Conservation (phyloP, 345 rosid species). For the Excoecaria cochinchinensis region DNA sequence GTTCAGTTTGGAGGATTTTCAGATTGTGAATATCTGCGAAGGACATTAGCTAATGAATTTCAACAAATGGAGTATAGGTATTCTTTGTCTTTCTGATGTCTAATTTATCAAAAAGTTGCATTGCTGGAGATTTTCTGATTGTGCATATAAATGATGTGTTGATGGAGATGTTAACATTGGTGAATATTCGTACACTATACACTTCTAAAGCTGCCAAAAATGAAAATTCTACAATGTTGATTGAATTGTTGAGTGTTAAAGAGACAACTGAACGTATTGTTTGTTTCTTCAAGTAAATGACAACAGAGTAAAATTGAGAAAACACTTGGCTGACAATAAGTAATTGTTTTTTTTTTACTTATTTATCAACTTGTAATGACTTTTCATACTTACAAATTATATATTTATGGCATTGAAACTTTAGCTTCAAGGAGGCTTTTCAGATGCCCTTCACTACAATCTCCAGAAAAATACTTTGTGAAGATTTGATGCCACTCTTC, state of each 20-base stretch:
- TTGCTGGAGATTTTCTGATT: not conserved
- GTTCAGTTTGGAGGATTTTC: constrained; percentile 44
- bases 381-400: not conserved
- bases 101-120: not conserved
- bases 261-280: not conserved
- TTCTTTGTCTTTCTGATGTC: constrained; percentile 8
- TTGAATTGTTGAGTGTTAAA: not conserved
- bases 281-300: not conserved
- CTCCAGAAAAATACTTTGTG: constrained; percentile 61
- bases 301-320: not conserved
- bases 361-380: not conserved
- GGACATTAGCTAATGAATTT: constrained; percentile 77
- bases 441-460: constrained; percentile 77
- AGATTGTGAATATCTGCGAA: constrained; percentile 28
- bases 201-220: not conserved
- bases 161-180: not conserved
- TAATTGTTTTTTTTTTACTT: not conserved
- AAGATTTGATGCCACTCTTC: constrained; percentile 58
- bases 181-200: not conserved
- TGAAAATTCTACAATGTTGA: not conserved
- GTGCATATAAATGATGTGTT: not conserved
- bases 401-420: constrained; percentile 4
- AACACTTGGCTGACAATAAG: not conserved
- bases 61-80: constrained; percentile 78
- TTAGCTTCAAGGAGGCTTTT: constrained; percentile 82